These are phyloP conservation scores for Saksenaea oblongispora DNA, from an alignment of 371 early-diverging fungal genomes.

Conservation along the genomic window DNA sequence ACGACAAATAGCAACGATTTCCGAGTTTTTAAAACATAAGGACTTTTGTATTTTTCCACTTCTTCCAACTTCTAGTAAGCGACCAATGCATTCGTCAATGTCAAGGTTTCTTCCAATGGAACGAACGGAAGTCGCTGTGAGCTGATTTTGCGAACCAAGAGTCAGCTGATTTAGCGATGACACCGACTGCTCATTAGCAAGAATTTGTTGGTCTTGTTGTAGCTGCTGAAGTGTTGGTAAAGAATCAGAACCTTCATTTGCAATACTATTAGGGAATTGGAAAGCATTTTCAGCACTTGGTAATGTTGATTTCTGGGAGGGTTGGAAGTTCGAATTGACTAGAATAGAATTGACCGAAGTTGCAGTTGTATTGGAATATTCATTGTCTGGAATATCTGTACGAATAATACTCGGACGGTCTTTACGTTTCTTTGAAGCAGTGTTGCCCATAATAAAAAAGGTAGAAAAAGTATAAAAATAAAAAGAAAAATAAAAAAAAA, in stretches of 20 bases:
- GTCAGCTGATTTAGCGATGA: conserved; percentile 20
- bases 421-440: conserved; percentile 38
- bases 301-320: conserved; percentile 4
- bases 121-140: conserved; percentile 32
- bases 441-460: conserved; percentile 21
- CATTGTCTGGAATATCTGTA: conserved; percentile 40
- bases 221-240: background rate
- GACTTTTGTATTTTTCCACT: conserved; percentile 68
- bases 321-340: conserved; percentile 23
- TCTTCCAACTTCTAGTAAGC: conserved; percentile 73
- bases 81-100: conserved; percentile 83
- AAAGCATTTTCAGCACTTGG: conserved; percentile 8
- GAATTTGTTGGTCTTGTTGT: conserved; percentile 3
- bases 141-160: conserved; percentile 21
- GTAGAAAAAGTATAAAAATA: conserved; percentile 17
- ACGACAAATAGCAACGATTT: conserved; percentile 85
- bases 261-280: conserved; percentile 13
- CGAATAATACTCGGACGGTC: conserved; percentile 42
- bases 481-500: conserved; percentile 10
- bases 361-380: conserved; percentile 35
- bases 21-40: conserved; percentile 72
- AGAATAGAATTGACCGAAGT: conserved; percentile 45
- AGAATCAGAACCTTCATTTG: background rate
- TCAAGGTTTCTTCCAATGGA: conserved; percentile 50
- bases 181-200: conserved; percentile 13